These are phyloP conservation scores for Acer saccharum DNA, from an alignment of 345 rosid species.

Conservation along the genomic window DNA sequence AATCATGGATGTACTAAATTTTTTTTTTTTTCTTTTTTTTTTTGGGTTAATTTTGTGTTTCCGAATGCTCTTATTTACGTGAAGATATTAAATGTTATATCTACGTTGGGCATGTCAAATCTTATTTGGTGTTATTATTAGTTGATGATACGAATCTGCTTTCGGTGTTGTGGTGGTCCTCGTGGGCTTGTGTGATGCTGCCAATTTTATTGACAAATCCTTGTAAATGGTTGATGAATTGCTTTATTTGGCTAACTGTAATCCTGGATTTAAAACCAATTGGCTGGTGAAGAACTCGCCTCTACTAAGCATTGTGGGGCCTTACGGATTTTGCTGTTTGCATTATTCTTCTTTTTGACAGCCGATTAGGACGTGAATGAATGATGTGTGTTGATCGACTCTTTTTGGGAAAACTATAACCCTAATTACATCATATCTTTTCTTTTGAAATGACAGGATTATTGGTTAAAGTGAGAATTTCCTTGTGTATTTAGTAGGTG, in stretches of 20 bases:
- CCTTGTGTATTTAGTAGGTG: no score
- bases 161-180: neutral
- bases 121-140: neutral
- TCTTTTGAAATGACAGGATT: neutral
- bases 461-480: neutral
- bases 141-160: neutral
- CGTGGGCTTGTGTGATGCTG: neutral
- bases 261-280: neutral
- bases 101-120: constrained; percentile 8
- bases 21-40: constrained; percentile 18
- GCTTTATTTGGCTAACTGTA: neutral
- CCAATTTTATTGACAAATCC: neutral
- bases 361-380: neutral
- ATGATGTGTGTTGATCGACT: neutral
- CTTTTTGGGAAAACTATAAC: neutral
- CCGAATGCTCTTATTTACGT: constrained; percentile 25
- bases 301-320: neutral
- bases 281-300: neutral
- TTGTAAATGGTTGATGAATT: neutral
- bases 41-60: constrained; percentile 12
- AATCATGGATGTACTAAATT: constrained; percentile 36
- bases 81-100: constrained; percentile 25
- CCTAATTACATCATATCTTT: neutral
- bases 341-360: neutral
- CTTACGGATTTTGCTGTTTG: neutral